phyloP scores from a whole-genome alignment of 2,329 filamentous ascomycete species.

The Madurella fahalii region DNA sequence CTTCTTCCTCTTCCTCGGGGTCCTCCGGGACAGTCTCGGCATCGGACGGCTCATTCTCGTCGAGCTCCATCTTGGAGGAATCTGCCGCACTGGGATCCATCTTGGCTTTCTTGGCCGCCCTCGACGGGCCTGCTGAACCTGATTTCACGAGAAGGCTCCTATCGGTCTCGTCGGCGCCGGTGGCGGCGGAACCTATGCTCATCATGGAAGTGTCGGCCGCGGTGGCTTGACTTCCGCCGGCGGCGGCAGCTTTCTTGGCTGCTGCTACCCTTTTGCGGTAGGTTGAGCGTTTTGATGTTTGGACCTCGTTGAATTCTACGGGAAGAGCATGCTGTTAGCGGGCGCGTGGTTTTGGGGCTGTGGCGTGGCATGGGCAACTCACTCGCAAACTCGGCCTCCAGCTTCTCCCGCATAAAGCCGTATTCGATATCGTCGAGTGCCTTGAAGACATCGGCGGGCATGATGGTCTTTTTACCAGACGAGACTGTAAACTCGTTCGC shows the following conservation, averaged over 20 bases:
- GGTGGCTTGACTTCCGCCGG: conserved; percentile 19
- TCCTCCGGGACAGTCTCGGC: conserved; percentile 15
- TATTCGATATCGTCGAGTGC: conserved; percentile 76
- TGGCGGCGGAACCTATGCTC: conserved; percentile 33
- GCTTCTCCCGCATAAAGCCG: conserved; percentile 60
- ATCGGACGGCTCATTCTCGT: conserved; percentile 25
- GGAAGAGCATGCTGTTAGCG: neutral
- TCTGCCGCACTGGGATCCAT: conserved; percentile 34
- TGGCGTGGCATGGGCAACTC: conserved; percentile 31
- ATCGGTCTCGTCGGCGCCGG: conserved; percentile 11
- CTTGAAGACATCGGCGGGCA: conserved; percentile 69
- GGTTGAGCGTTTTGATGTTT: conserved; percentile 69
- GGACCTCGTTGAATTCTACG: conserved; percentile 66
- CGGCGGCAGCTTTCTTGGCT: conserved; percentile 47
- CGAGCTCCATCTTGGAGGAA: conserved; percentile 46
- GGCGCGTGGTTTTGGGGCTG: neutral
- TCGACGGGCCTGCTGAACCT: conserved; percentile 16
- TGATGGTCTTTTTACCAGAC: conserved; percentile 73
- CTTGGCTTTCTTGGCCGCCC: conserved; percentile 37
- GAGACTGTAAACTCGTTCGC: conserved; percentile 67
- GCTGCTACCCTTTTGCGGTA: conserved; percentile 68
- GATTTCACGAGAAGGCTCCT: conserved; percentile 1
- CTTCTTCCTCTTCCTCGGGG: conserved; percentile 44
- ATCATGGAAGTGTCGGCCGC: conserved; percentile 30
- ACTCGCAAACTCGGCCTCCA: conserved; percentile 77